Evolutionary conservation across 768 basidiomycete genomes (phyloP).

Genomic region (Suillus clintonianus): DNA sequence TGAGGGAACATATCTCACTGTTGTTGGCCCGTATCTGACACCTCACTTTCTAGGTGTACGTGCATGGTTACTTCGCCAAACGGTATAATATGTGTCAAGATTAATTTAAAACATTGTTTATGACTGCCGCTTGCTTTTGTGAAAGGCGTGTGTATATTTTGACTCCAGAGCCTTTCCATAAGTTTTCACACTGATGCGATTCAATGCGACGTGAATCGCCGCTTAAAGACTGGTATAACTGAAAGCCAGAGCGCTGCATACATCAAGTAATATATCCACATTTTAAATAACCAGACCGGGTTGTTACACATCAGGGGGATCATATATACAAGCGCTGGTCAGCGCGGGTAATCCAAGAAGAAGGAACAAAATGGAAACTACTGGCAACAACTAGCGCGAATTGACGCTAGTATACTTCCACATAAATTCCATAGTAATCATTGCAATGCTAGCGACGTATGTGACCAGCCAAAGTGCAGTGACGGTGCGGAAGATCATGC

Average conservation of each 20-base stretch:
- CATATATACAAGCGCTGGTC: background rate
- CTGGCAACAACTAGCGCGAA: background rate
- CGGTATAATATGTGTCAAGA: background rate
- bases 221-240: background rate
- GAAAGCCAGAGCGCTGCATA: background rate
- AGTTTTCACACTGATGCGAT: background rate
- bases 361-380: background rate
- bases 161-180: background rate
- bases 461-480: background rate
- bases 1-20: constrained; percentile 38
- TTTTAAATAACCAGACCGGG: too few relatives aligned
- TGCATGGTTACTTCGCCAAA: background rate
- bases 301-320: background rate
- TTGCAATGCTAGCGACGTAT: background rate
- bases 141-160: background rate
- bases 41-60: background rate
- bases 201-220: background rate
- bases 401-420: background rate
- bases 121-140: background rate
- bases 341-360: background rate
- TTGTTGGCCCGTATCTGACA: background rate
- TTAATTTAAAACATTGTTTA: too few relatives aligned
- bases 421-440: background rate
- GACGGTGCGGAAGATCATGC: background rate
- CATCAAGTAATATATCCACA: too few relatives aligned